Evolutionary conservation across 1,139 yeast genomes (phyloP), one percentile per base, ranked within the genome.

Genomic region (Yamadazyma friedrichii): DNA sequence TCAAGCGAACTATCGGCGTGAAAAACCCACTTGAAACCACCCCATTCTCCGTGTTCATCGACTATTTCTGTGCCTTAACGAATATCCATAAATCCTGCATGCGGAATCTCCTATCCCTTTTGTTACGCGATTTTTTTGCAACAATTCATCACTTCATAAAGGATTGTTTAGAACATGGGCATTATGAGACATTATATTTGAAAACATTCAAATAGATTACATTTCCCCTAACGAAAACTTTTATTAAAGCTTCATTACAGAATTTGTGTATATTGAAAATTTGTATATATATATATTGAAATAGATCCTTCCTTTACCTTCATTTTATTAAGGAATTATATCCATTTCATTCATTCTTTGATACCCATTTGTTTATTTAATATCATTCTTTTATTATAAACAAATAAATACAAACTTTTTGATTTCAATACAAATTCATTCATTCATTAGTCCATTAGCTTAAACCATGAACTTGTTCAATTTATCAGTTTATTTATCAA

Each of bases 391-490:
- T 20, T 20, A 20, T 20, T 20, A 20, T 20, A 20, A 20, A 20
- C 24, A 20, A 20, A 20, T 20, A 20, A 20, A 27, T n/a, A 27
- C 30, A 6, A 27, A n/a, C n/a, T 20, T 20, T 6, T 20, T 6
- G 5, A 20, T 20, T 20, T 20, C 8, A 20, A 31, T 15, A 31
- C 33, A 31, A 12, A 15, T 15, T 31, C 24, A 6, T 16, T 8
- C 20, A 29, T 29, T 29, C 30, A 27, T 27, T 27, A n/a, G n/a
- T 27, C 5, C 5, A 20, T 20, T 20, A n/a, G n/a, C n/a, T 34
- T 31, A 39, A 6, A 22, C 20, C 17, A 56, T 56, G 61, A 52
- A 50, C 40, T 51, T 54, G 5, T 48, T 49, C 12, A 45, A 41
- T 29, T 44, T 55, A 33, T 49, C 59, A 28, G 43, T 48, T 33